These are phyloP conservation scores for Kwoniella sp. DNA, from an alignment of 768 basidiomycete genomes.

Conservation along the genomic window DNA sequence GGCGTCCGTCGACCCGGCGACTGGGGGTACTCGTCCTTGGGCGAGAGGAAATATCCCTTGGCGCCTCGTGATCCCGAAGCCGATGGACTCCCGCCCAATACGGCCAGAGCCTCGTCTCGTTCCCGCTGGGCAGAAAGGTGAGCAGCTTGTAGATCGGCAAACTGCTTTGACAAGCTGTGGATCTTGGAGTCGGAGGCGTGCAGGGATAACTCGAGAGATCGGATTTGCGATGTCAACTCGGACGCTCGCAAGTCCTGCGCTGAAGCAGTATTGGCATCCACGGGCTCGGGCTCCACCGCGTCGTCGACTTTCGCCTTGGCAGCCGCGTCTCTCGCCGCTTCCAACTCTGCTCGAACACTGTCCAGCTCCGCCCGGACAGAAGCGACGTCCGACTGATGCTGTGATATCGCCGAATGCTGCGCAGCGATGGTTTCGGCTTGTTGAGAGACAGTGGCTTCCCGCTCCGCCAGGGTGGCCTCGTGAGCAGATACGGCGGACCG, in stretches of 20 bases:
- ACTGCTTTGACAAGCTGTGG: slow-evolving; percentile 37
- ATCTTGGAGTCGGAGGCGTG: slow-evolving; percentile 30
- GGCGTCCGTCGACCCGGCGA: background rate
- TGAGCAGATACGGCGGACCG: background rate
- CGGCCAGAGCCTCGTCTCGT: slow-evolving; percentile 12
- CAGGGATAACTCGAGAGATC: slow-evolving; percentile 25
- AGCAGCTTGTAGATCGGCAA: slow-evolving; percentile 33
- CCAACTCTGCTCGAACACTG: background rate
- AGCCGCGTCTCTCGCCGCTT: background rate
- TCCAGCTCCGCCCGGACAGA: background rate
- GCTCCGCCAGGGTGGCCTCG: slow-evolving; percentile 1
- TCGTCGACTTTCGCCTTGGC: background rate
- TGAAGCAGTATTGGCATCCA: background rate
- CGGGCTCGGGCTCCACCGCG: background rate
- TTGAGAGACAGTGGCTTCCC: slow-evolving; percentile 2
- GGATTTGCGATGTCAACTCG: slow-evolving; percentile 21
- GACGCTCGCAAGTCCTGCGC: slow-evolving; percentile 25
- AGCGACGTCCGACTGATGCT: background rate
- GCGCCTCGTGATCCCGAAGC: slow-evolving; percentile 2
- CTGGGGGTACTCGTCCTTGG: slow-evolving; percentile 9
- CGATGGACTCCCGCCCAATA: background rate
- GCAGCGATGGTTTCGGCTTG: background rate
- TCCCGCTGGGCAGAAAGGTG: slow-evolving; percentile 13
- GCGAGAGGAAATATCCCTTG: slow-evolving; percentile 18
- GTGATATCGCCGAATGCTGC: background rate